phyloP scores from a whole-genome alignment of 2,329 filamentous ascomycete genomes.

The Amylocarpus encephaloides region DNA sequence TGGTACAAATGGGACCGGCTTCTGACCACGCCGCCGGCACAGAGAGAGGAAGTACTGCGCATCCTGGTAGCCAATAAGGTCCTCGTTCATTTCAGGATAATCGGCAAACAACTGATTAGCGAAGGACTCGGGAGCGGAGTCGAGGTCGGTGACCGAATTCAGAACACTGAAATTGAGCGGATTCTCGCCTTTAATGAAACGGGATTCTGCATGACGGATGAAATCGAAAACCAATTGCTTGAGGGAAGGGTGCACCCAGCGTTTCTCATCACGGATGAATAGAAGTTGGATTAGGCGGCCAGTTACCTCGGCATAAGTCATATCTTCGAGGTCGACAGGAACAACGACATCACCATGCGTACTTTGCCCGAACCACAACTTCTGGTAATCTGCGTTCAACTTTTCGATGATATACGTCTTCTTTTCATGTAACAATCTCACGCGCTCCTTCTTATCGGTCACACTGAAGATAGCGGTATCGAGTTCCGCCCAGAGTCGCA shows the following conservation, averaged over 20 bases:
- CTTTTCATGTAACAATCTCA: conserved; percentile 76
- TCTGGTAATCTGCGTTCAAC: conserved; percentile 89
- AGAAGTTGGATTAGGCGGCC: conserved; percentile 79
- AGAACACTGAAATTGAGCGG: no score
- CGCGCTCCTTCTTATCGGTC: conserved; percentile 71
- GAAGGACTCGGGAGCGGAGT: conserved; percentile 62
- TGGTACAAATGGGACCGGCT: conserved; percentile 91
- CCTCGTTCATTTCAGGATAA: conserved; percentile 76
- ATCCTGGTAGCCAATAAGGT: conserved; percentile 93
- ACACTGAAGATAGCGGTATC: conserved; percentile 93
- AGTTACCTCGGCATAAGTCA: conserved; percentile 84
- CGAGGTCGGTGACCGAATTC: no score
- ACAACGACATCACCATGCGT: conserved; percentile 67
- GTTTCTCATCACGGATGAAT: conserved; percentile 77
- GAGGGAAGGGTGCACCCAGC: conserved; percentile 94
- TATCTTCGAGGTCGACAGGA: conserved; percentile 87
- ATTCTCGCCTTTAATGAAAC: no score
- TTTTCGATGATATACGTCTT: conserved; percentile 85
- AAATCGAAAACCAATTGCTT: no score
- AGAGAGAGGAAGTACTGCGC: conserved; percentile 89
- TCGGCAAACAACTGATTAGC: conserved; percentile 53
- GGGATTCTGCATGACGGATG: no score
- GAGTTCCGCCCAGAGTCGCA: conserved; percentile 94
- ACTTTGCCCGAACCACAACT: conserved; percentile 71
- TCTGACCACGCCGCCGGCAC: conserved; percentile 82